Base-by-base conservation (phyloP, 192 early-diverging fungal genomes). In the Entomortierella lignicola region DNA sequence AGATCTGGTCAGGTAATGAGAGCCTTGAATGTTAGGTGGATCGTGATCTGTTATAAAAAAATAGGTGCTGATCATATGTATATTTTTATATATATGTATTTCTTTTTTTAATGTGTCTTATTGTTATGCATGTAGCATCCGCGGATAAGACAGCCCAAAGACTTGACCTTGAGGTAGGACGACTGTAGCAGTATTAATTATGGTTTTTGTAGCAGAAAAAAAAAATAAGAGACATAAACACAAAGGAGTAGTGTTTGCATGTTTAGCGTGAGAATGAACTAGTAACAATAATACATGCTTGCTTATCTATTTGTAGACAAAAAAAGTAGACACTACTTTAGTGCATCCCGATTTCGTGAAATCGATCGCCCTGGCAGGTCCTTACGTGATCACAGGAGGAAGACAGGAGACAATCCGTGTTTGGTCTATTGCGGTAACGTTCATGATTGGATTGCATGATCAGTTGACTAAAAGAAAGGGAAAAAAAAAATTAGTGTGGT, bases 131-230 rank as follows among this genome's bases (percentile, higher is more conserved):
- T 73, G 29, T 72, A 86, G 94, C 89, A 12, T 98, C 96, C 8
- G 97, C 95, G 8, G 97, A 99, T 63, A 97, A 95, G 42, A 94
- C 93, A 0, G 94, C 88, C 1, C 91, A 91, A 66, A 83, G 96
- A 66, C 96, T 96, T 91, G 94, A 99, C 77, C 64, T 92, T 23
- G 90, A 89, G 81, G 93, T 91, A 87, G 79, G n/a, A n/a, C n/a
- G n/a, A n/a, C n/a, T n/a, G n/a, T n/a, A n/a, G n/a, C n/a, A n/a
- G n/a, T n/a, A n/a, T n/a, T n/a, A n/a, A n/a, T n/a, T n/a, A n/a
- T n/a, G n/a, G n/a, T n/a, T n/a, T n/a, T n/a, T n/a, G n/a, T n/a
- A n/a, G n/a, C n/a, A n/a, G n/a, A n/a, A n/a, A n/a, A n/a, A n/a
- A n/a, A n/a, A n/a, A n/a, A n/a, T n/a, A n/a, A n/a, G n/a, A n/a